Conservation (phyloP, 176 grass and related monocot genomes). For the Eragrostis curvula region DNA sequence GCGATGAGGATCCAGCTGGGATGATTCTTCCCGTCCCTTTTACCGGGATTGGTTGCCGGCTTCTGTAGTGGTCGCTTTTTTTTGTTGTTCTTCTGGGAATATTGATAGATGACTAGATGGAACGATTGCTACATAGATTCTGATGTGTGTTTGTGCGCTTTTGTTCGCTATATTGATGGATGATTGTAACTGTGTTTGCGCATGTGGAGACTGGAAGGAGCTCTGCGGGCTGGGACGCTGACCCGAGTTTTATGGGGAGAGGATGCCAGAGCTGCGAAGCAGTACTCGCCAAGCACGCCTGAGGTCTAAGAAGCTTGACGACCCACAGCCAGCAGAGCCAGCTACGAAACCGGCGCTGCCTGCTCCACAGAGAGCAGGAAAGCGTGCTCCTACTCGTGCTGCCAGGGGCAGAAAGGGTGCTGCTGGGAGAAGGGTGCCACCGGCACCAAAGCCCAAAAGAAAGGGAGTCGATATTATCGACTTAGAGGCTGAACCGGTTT, state of each 20-base stretch:
- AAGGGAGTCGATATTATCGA: constrained; percentile 39
- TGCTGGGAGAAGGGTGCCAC: constrained; percentile 43
- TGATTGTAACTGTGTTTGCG: constrained; percentile 35
- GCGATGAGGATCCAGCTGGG: constrained; percentile 32
- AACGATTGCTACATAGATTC: not conserved
- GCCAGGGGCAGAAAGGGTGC: constrained; percentile 62
- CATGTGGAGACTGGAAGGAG: constrained; percentile 62
- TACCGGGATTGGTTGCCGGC: not conserved
- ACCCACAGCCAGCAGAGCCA: constrained; percentile 42
- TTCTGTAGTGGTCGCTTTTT: not conserved
- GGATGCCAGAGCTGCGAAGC: constrained; percentile 90
- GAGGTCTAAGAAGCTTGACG: constrained; percentile 63
- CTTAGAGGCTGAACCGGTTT: constrained; percentile 50
- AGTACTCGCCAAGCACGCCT: constrained; percentile 76
- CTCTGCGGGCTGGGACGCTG: constrained; percentile 37
- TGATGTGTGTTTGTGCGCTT: not conserved
- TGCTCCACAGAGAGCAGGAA: constrained; percentile 54
- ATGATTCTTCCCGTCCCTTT: constrained; percentile 22
- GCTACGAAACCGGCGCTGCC: constrained; percentile 42
- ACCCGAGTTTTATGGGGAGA: constrained; percentile 85
- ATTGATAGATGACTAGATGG: constrained; percentile 8
- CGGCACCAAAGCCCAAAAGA: constrained; percentile 45
- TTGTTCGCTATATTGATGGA: constrained; percentile 29
- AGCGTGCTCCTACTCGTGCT: constrained; percentile 43
- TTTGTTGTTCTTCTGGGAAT: not conserved